These are phyloP conservation scores for Puccinia triticina DNA, from an alignment of 1,284 basidiomycete genomes.

Conservation along the genomic window DNA sequence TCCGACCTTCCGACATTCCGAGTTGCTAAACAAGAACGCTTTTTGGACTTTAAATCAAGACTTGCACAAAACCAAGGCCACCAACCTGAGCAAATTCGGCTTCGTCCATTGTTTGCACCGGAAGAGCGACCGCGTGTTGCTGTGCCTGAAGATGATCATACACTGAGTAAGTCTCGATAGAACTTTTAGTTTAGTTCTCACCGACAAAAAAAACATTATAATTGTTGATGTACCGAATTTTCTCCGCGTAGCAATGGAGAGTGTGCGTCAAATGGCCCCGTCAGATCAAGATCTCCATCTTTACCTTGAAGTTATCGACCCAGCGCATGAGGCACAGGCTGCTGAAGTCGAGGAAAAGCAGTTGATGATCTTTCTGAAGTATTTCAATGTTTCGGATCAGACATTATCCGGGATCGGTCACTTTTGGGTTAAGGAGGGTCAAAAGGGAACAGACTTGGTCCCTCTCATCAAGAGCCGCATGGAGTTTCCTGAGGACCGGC, in stretches of 20 bases:
- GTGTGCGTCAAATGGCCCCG: conserved; percentile 96
- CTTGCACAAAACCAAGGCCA: conserved; percentile 87
- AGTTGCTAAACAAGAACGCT: conserved; percentile 91
- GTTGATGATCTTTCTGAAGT: conserved; percentile 98
- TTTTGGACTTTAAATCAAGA: conserved; percentile 86
- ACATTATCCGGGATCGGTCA: conserved; percentile 85
- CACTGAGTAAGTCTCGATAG: conserved; percentile 70
- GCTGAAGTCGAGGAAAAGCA: conserved; percentile 62
- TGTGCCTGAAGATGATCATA: conserved; percentile 89
- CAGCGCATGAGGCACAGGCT: conserved; percentile 63
- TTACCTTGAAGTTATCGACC: conserved; percentile 84
- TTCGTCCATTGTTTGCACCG: conserved; percentile 97
- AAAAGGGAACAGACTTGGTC: conserved; percentile 84
- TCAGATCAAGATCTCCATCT: conserved; percentile 89
- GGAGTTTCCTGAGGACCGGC: conserved; percentile 90
- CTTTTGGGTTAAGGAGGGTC: conserved; percentile 81
- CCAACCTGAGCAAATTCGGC: conserved; percentile 80
- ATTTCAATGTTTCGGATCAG: conserved; percentile 97
- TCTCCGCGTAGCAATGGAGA: conserved; percentile 76
- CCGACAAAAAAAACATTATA: neutral
- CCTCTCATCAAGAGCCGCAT: conserved; percentile 89
- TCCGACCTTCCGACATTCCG: conserved; percentile 93
- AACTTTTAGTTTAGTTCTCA: neutral
- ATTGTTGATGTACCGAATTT: conserved; percentile 40
- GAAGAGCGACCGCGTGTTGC: conserved; percentile 97